Evolutionary conservation across 805 yeast genomes (phyloP), one percentile per base, ranked within the genome.

Genomic region (Phaffomyces opuntiae): DNA sequence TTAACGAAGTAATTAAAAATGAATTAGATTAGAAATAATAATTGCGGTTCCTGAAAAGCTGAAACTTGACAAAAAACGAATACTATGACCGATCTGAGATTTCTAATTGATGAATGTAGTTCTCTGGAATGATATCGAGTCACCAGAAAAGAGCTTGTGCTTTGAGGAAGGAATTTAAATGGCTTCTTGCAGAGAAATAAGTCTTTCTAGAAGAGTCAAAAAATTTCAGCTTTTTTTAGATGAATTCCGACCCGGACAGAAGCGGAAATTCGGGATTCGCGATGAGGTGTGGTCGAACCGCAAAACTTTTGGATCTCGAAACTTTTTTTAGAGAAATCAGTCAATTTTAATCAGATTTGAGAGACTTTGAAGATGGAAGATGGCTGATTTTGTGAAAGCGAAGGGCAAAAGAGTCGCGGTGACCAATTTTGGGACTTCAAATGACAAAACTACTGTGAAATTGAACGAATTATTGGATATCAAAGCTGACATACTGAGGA

Each of bases 401-500:
- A 39, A 29, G 27, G 31, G 34, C 1, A 35, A 19, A 35, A 35
- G 24, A 12, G 37, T 12, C 7, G 25, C 4, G 12, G 21, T 17
- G 2, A 35, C 24, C 7, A 19, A 35, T 35, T 14, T 12, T 9
- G 37, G 19, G 9, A 19, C 24, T 9, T 11, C 14, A 9, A 35
- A 19, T 35, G 24, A 35, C 13, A 14, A 35, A 19, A 35, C 7
- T 9, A 13, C 24, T 7, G 13, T 9, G 16, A 36, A 36, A n/a
- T 14, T 49, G 13, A n/a, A 19, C 16, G 53, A 53, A 13, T 44
- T 41, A 11, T 29, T 29, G 31, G 31, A 29, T 9, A 29, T 34
- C 27, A 63, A 53, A 45, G 50, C 59, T 44, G 43, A 40, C 7
- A 41, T 43, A 4, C 48, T 74, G 1, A 47, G 42, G 32, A 40